Evolutionary conservation across 306 rosid species (phyloP).

Genomic region (Cicer chorassanicum): DNA sequence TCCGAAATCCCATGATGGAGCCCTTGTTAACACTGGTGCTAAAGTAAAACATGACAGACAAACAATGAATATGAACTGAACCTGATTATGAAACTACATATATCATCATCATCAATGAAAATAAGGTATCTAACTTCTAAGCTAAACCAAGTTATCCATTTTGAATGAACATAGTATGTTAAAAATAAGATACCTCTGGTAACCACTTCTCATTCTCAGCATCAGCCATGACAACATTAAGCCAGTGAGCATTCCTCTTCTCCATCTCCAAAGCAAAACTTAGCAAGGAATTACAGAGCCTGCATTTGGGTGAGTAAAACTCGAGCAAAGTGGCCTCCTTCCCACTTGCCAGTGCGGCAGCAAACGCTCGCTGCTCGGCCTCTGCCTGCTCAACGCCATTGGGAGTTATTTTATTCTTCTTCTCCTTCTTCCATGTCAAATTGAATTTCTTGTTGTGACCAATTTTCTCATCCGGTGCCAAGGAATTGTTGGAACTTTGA

Average conservation of each 20-base stretch:
- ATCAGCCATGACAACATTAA: conserved; percentile 85
- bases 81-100: conserved; percentile 12
- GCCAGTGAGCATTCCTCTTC: conserved; percentile 73
- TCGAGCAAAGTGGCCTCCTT: conserved; percentile 81
- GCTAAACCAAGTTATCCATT: neutral
- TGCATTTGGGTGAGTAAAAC: conserved; percentile 88
- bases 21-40: neutral
- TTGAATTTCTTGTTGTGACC: conserved; percentile 43
- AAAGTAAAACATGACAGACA: neutral
- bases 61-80: neutral
- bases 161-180: conserved; percentile 4
- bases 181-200: conserved; percentile 56
- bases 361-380: conserved; percentile 84
- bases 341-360: conserved; percentile 72
- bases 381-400: conserved; percentile 61
- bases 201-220: conserved; percentile 92
- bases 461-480: conserved; percentile 15
- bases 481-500: conserved; percentile 44
- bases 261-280: conserved; percentile 67
- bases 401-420: conserved; percentile 42
- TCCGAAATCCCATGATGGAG: neutral
- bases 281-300: conserved; percentile 75
- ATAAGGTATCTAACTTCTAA: neutral
- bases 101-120: neutral
- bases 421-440: conserved; percentile 37